Conservation (phyloP, 306 rosid genomes). For the Trichosanthes truncata region DNA sequence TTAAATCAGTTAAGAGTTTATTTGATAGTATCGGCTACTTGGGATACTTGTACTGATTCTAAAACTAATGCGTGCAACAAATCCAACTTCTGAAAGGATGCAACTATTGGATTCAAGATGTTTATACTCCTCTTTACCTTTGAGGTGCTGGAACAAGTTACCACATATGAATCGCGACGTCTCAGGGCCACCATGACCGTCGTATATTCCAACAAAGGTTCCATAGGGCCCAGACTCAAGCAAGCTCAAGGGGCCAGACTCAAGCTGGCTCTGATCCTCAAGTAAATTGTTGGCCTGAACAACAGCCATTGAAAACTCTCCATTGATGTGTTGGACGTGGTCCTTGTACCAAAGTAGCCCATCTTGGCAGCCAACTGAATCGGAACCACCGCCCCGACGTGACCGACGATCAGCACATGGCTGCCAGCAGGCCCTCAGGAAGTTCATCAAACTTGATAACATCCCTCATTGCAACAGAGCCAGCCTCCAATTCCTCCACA, state of each 20-base stretch:
- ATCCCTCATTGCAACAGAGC: slow-evolving; percentile 94
- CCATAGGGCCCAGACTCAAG: slow-evolving; percentile 75
- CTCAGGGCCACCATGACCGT: slow-evolving; percentile 96
- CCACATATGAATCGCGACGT: slow-evolving; percentile 71
- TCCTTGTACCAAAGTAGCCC: slow-evolving; percentile 95
- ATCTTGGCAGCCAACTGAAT: slow-evolving; percentile 65
- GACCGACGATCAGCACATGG: slow-evolving; percentile 35
- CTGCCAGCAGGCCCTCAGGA: slow-evolving; percentile 85
- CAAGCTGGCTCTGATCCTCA: slow-evolving; percentile 94
- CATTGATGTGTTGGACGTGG: slow-evolving; percentile 68
- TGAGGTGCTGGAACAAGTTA: slow-evolving; percentile 67
- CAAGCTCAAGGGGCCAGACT: slow-evolving; percentile 80
- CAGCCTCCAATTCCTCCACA: slow-evolving; percentile 61
- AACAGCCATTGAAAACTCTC: slow-evolving; percentile 91
- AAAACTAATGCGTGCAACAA: neutral
- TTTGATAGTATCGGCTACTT: neutral
- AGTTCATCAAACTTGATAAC: slow-evolving; percentile 84
- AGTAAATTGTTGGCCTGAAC: slow-evolving; percentile 95
- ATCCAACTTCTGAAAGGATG: neutral
- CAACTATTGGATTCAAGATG: neutral
- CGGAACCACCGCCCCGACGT: slow-evolving; percentile 28
- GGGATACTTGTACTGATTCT: neutral
- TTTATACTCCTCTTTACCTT: slow-evolving; percentile 40
- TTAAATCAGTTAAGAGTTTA: neutral
- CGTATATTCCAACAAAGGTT: slow-evolving; percentile 77